These are phyloP conservation scores for Trichoderma semiorbis DNA, from an alignment of 2,329 filamentous ascomycete species.

Conservation along the genomic window DNA sequence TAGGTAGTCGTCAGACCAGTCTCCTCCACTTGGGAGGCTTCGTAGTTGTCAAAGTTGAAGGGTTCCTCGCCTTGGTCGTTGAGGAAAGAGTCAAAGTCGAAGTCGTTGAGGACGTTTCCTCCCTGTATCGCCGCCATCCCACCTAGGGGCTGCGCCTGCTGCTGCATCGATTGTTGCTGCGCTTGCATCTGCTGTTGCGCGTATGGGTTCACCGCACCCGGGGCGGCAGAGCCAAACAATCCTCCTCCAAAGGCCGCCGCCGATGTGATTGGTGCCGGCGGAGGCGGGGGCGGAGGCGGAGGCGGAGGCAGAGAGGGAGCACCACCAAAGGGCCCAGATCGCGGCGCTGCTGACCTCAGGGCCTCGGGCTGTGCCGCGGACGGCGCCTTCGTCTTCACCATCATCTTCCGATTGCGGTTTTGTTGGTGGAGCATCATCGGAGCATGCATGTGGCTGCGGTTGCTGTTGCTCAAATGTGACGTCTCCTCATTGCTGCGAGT, in stretches of 20 bases:
- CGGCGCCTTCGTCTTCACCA: neutral
- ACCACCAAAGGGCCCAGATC: neutral
- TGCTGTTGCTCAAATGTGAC: neutral
- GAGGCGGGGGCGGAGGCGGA: neutral
- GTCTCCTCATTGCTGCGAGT: constrained; percentile 39
- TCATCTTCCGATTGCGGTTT: neutral
- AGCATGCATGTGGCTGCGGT: neutral
- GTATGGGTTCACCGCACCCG: neutral
- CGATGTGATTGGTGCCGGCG: neutral
- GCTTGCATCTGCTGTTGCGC: neutral
- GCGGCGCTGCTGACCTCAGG: neutral
- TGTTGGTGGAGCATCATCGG: neutral
- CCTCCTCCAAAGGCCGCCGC: neutral
- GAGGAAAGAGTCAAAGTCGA: neutral
- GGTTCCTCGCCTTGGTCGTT: neutral
- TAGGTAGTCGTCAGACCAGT: constrained; percentile 59
- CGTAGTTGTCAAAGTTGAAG: constrained; percentile 1
- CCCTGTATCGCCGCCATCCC: neutral
- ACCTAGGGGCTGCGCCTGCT: neutral
- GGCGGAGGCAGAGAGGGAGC: neutral
- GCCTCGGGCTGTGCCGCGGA: neutral
- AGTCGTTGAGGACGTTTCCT: neutral
- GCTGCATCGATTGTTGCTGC: neutral
- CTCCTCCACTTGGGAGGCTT: constrained; percentile 55
- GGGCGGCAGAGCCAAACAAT: neutral